Evolutionary conservation across 2,329 filamentous ascomycete genomes (phyloP).

Genomic region (Paraphoma sp.): DNA sequence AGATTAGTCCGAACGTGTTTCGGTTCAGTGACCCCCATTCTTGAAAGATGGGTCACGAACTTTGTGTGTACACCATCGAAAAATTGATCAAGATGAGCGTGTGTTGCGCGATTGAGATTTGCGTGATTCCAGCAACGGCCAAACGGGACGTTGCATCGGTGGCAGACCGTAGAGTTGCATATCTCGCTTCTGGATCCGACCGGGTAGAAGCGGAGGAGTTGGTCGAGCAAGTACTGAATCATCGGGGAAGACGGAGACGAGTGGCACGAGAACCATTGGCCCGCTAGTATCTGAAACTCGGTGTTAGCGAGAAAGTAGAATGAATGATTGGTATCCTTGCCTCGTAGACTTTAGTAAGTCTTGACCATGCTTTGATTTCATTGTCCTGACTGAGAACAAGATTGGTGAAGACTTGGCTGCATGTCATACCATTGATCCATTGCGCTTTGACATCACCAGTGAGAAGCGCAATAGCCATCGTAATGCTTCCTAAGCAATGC

Average conservation of each 20-base stretch:
- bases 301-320: background rate
- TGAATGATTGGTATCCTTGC: slow-evolving; percentile 1
- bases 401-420: slow-evolving; percentile 70
- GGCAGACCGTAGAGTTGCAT: slow-evolving; percentile 68
- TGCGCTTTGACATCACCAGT: slow-evolving; percentile 64
- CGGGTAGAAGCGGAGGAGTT: slow-evolving; percentile 65
- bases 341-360: slow-evolving; percentile 11
- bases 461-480: slow-evolving; percentile 64
- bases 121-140: slow-evolving; percentile 67
- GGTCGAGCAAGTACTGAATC: slow-evolving; percentile 38
- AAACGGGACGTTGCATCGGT: slow-evolving; percentile 66
- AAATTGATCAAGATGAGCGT: slow-evolving; percentile 53
- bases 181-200: slow-evolving; percentile 59
- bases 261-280: slow-evolving; percentile 18
- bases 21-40: slow-evolving; percentile 51
- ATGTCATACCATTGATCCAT: slow-evolving; percentile 66
- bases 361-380: slow-evolving; percentile 56
- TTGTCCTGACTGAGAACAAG: slow-evolving; percentile 65
- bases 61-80: slow-evolving; percentile 69
- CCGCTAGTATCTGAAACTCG: slow-evolving; percentile 2
- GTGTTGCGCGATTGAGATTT: slow-evolving; percentile 71
- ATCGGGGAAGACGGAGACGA: slow-evolving; percentile 5
- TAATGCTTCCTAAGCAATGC: slow-evolving; percentile 70
- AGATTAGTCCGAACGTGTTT: slow-evolving; percentile 13
- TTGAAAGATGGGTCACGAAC: slow-evolving; percentile 63